phyloP scores from a whole-genome alignment of 441 rosid genomes.

The Euphorbia celastroides region DNA sequence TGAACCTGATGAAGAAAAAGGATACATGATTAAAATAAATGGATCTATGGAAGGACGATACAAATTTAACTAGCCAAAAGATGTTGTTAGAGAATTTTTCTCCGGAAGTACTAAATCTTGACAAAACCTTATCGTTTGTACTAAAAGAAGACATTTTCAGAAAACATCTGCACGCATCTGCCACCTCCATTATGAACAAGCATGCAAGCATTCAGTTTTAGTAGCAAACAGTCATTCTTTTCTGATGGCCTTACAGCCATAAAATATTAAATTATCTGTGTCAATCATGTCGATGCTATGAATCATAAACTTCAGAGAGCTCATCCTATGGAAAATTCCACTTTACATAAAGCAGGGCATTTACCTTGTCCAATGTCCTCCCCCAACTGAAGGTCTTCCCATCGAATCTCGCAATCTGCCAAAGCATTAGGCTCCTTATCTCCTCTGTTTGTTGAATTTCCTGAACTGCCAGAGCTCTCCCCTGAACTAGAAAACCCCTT shows the following conservation, averaged over 20 bases:
- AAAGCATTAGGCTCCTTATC: slow-evolving; percentile 30
- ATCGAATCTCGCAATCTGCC: slow-evolving; percentile 52
- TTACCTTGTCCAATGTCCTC: slow-evolving; percentile 86
- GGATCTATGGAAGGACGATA: slow-evolving; percentile 5
- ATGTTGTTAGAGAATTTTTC: no score
- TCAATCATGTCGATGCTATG: neutral
- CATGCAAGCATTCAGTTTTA: neutral
- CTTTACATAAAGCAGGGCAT: neutral
- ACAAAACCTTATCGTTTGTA: neutral
- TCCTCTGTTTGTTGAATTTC: slow-evolving; percentile 41
- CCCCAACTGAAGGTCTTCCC: slow-evolving; percentile 67
- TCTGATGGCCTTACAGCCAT: neutral
- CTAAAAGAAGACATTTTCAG: no score
- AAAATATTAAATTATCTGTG: no score
- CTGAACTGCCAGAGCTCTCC: slow-evolving; percentile 34
- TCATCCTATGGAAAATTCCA: neutral
- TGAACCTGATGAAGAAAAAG: slow-evolving; percentile 46
- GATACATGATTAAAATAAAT: neutral
- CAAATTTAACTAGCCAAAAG: neutral
- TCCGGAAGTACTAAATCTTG: neutral
- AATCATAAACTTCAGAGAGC: neutral
- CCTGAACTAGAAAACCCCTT: slow-evolving; percentile 32
- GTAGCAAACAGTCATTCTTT: neutral
- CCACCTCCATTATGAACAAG: neutral
- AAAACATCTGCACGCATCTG: neutral